Base-by-base conservation (phyloP, 1,284 basidiomycete genomes). In the Ganoderma lingzhi region DNA sequence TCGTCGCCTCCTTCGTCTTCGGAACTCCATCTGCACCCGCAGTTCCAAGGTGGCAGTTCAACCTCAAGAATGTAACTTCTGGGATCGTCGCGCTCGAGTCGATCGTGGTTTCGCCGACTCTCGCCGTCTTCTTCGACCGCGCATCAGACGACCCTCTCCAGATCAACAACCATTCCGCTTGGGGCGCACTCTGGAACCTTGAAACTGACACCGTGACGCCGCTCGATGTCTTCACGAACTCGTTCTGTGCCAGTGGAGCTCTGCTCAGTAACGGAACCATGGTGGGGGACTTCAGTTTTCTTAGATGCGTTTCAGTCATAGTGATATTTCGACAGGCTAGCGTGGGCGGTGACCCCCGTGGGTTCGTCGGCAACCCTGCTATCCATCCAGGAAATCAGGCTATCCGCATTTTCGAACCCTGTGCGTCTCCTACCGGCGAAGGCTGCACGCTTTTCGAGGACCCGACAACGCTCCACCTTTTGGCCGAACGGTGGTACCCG, bases 201-300 rank as follows among this genome's bases (percentile, higher is more conserved):
- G 76, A 84, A 71, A 81, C 83, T 39, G 84, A 85, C 73, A 77
- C 75, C 1, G 88, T 86, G 55, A 82, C 87, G 35, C 76, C 90
- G 0, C 86, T 93, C 85, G 86, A 92, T 72, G 83, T 87, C 42
- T 70, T 86, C 39, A 91, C 91, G 6, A 92, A 93, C 78, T 82
- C 87, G 1, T 93, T 93, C 80, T 93, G 91, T 77, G 91, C 85
- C 0, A 84, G 83, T 90, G 10, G 88, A 86, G 76, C 67, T 84
- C 79, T 86, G 72, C 77, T 88, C 60, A 83, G 83, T 56, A 87
- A 88, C 65, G 85, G 85, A 14, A 83, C 84, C 19, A 84, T 85
- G 83, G 83, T 84, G 76, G 48, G 45, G 60, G 14, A 5, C 1
- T 51, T 2, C 48, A 28, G 10, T 12, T 12, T 28, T 14, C 42